Base-by-base conservation (phyloP, 768 basidiomycete genomes). In the Pisolithus tinctorius region DNA sequence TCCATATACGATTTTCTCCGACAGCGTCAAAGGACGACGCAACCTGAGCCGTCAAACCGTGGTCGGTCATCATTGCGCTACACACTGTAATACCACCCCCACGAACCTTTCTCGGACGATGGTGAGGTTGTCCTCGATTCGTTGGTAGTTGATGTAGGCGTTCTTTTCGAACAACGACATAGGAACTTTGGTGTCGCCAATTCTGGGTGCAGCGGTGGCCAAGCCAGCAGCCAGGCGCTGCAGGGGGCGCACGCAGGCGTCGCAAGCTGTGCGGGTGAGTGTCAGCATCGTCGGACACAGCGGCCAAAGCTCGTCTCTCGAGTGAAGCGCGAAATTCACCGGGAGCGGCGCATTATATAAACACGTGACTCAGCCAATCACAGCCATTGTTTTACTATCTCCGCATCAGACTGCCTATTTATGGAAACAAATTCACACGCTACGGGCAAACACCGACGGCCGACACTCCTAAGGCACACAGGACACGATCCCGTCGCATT, bases 1-100 rank as follows among this genome's bases (percentile, higher is more conserved):
- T 51, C 96, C 96, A 69, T 99, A 99, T 38, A 97, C 76, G 64
- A 96, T 87, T 82, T 97, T 96, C 72, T 97, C 94, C 53, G 94
- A 93, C 60, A 95, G 72, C 14, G 94, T 96, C 69, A 96, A 72
- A 40, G 93, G 93, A 34, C 92, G 88, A 62, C 86, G 81, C 60
- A 96, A 75, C 67, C 93, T 95, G 52, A 13, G 9, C 39, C 29
- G 3, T 29, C 53, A 26, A 37, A 20, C 20, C 20, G 20, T 34
- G 47, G 8, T 44, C 40, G 48, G 37, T 16, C 17, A 17, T 52
- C 14, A 42, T 38, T 10, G n/a, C 0, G 13, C 6, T 13, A 6
- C 10, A 27, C 20, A 17, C 16, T 47, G 42, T 13, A 34, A 49
- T 23, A n/a, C 34, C 20, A 20, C 20, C 20, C 40, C 49, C 1